Evolutionary conservation across 208 protist genomes (phyloP).

Genomic region (Wallacemonas sp.): DNA sequence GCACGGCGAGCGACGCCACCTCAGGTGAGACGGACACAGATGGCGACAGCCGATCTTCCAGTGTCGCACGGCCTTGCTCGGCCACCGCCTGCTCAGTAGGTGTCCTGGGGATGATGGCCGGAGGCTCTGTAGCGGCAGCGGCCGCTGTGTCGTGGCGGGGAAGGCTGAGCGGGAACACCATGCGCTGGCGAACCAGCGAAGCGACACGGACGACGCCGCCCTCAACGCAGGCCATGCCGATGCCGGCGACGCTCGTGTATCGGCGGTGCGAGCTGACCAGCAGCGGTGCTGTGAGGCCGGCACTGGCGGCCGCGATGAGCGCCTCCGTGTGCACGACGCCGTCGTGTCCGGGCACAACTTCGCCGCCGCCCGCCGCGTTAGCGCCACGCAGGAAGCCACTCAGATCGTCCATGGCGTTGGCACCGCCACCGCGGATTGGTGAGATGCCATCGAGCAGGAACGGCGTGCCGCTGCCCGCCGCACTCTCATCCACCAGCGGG

Average conservation of each 20-base stretch:
- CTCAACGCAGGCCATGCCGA: constrained; percentile 58
- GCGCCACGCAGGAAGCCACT: background rate
- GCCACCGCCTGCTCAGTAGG: too few species aligned
- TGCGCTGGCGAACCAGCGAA: constrained; percentile 31
- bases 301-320: constrained; percentile 27
- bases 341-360: background rate
- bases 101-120: too few species aligned
- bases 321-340: constrained; percentile 21
- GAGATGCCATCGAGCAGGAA: constrained; percentile 3
- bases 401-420: background rate
- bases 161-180: constrained; percentile 27
- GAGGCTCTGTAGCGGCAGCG: background rate
- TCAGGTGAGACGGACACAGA: constrained; percentile 8
- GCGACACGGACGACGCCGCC: constrained; percentile 50
- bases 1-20: background rate
- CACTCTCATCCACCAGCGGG: background rate
- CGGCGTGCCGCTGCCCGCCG: background rate
- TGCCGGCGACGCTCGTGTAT: constrained; percentile 51
- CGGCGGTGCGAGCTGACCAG: constrained; percentile 47
- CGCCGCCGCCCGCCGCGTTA: background rate
- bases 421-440: background rate
- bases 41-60: background rate
- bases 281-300: constrained; percentile 44
- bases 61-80: background rate
- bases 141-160: background rate